Evolutionary conservation across 140 eudicot species (phyloP), one percentile per base, ranked within the genome.

Genomic region (Stevia rebaudiana): DNA sequence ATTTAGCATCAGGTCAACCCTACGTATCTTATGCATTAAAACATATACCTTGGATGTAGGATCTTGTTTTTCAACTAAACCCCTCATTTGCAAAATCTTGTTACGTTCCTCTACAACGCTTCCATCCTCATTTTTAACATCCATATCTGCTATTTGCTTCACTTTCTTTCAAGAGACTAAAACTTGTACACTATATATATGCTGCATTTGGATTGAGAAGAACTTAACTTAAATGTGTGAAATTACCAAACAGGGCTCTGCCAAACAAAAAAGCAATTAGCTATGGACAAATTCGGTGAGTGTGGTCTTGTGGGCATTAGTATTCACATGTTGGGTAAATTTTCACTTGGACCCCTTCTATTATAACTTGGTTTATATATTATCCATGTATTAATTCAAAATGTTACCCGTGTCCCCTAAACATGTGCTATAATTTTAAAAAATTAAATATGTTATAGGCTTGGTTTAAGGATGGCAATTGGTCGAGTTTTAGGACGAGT

Each of bases 61-160:
- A 78, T 80, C 84, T 46, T 78, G 74, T 52, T 52, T 71, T 71
- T 78, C 86, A 9, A 78, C 79, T 22, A 63, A 62, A 67, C 49
- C 86, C 67, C 84, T 74, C 61, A 80, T 56, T 51, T 74, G 76
- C 24, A 24, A 8, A 40, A 85, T 49, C 68, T 64, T 85, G 18
- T 76, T 64, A 36, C 50, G 74, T 56, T 75, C 83, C 52, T 70
- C 84, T 8, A 36, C 65, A 62, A 35, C 67, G 51, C 58, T 69
- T 35, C 30, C 80, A 44, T 70, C 33, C 10, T 21, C 41, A 62
- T 41, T 51, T 17, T 37, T 47, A 0, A 15, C 55, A 11, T 68
- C 71, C 75, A 60, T 75, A n/a, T n/a, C 33, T 49, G 17, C 23
- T 43, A 12, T 15, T 44, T 73, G 10, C n/a, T n/a, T n/a, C n/a